phyloP scores from a whole-genome alignment of 768 basidiomycete genomes.

The Leccinum subgranulosum region DNA sequence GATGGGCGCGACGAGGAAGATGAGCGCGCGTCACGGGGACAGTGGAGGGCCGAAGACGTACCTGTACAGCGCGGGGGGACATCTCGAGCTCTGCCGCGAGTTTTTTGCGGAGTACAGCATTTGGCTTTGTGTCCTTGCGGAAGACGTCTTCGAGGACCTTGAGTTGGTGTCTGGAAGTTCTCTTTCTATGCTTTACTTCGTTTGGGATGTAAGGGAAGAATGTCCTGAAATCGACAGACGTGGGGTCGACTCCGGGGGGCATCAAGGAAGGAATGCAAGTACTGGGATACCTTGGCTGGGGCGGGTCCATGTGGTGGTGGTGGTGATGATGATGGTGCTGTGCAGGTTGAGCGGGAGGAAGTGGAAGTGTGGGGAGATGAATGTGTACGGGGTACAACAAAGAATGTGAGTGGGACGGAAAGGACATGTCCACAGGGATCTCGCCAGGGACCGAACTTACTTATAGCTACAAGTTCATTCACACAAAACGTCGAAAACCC shows the following conservation, averaged over 20 bases:
- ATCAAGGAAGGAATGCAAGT: constrained; percentile 47
- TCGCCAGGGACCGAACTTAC: constrained; percentile 1
- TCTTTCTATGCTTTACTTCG: constrained; percentile 91
- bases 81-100: constrained; percentile 84
- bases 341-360: neutral
- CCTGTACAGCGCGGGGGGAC: constrained; percentile 95
- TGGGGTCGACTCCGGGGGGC: constrained; percentile 57
- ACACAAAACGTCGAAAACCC: constrained; percentile 27
- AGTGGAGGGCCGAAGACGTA: constrained; percentile 36
- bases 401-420: constrained; percentile 29
- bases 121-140: constrained; percentile 87
- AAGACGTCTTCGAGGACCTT: constrained; percentile 87
- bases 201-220: constrained; percentile 89
- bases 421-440: constrained; percentile 12
- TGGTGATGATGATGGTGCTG: constrained; percentile 9
- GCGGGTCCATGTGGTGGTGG: constrained; percentile 26
- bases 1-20: constrained; percentile 16
- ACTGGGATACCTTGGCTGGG: constrained; percentile 31
- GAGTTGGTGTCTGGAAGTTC: constrained; percentile 87
- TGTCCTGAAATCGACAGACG: constrained; percentile 71
- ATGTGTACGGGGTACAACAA: constrained; percentile 23
- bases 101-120: constrained; percentile 71
- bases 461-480: constrained; percentile 21
- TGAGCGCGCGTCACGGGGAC: constrained; percentile 18
- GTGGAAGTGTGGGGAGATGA: constrained; percentile 5